Evolutionary conservation across 768 basidiomycete genomes (phyloP), one percentile per base, ranked within the genome.

Genomic region (Trametes villosa): DNA sequence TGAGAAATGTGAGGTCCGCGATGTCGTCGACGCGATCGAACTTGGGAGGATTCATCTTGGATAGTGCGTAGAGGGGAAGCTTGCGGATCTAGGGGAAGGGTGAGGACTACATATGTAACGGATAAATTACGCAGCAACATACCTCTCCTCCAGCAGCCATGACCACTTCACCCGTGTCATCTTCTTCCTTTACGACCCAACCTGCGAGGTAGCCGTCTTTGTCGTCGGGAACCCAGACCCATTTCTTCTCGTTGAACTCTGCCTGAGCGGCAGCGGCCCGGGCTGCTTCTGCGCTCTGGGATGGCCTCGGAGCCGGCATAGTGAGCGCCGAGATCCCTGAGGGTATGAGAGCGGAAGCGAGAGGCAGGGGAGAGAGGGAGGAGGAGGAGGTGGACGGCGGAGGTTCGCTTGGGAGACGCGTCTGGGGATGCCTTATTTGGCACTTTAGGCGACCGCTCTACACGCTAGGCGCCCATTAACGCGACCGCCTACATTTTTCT

Each of bases 21-120:
- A 98, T 98, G 73, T 99, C 97, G 65, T 95, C 94, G 4, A 96
- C 96, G 31, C 94, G 86, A 78, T 98, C 96, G 73, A 98, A 99
- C 76, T 98, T 97, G 45, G 96, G 96, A 26, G 96, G 96, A 70
- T 98, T 98, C 95, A 96, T 96, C 80, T 96, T 96, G 69, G 89
- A 92, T 40, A 97, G 75, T 22, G 87, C 84, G 64, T 93, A 89
- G 63, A 94, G 81, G 17, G 91, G 88, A 4, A 96, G 83, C 34
- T 71, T 81, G 34, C 87, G 82, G 58, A 87, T 81, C 87, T 89
- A 26, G 40, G 27, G 12, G 36, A 18, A 26, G 9, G 22, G n/a
- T 9, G 20, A 12, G 38, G 40, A 52, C n/a, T n/a, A 11, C n/a
- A n/a, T 3, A 11, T 7, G 48, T 4, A 31, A 44, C 5, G 17